These are phyloP conservation scores for Lentinula lateritia DNA, from an alignment of 768 basidiomycete genomes.

Conservation along the genomic window DNA sequence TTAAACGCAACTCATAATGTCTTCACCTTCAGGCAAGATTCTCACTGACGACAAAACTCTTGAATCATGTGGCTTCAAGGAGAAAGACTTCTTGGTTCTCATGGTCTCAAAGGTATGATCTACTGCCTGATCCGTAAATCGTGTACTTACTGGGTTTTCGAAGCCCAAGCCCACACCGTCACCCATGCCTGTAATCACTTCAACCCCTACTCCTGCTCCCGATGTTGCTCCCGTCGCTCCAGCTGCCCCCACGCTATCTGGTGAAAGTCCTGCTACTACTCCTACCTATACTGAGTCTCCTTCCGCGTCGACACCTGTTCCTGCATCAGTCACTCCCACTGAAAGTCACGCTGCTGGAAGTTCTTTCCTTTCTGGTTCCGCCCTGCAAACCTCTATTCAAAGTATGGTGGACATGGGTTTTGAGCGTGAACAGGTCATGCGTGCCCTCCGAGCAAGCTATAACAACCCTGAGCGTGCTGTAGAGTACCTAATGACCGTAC, in stretches of 20 bases:
- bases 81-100: constrained; percentile 98
- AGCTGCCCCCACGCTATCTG: constrained; percentile 22
- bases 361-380: constrained; percentile 72
- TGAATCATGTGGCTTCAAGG: constrained; percentile 86
- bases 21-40: constrained; percentile 68
- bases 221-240: constrained; percentile 13
- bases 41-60: constrained; percentile 85
- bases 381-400: constrained; percentile 68
- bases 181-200: constrained; percentile 24
- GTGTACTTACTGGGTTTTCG: background rate
- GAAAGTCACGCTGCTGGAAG: constrained; percentile 39
- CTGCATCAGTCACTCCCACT: constrained; percentile 21
- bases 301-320: constrained; percentile 25
- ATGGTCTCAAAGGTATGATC: constrained; percentile 89
- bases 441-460: constrained; percentile 86
- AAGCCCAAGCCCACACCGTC: constrained; percentile 54
- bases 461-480: constrained; percentile 98
- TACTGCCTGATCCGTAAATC: background rate
- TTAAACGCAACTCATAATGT: constrained; percentile 2
- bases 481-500: constrained; percentile 93
- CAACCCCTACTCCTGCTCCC: constrained; percentile 27
- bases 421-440: constrained; percentile 73
- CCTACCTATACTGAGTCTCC: constrained; percentile 25
- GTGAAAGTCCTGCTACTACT: constrained; percentile 28
- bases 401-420: constrained; percentile 97